A percentile compares a stretch with the other conserved stretches of the same genome.
phyloP scores from a whole-genome alignment of 176 grass and related monocot genomes.

The Microstegium vimineum region DNA sequence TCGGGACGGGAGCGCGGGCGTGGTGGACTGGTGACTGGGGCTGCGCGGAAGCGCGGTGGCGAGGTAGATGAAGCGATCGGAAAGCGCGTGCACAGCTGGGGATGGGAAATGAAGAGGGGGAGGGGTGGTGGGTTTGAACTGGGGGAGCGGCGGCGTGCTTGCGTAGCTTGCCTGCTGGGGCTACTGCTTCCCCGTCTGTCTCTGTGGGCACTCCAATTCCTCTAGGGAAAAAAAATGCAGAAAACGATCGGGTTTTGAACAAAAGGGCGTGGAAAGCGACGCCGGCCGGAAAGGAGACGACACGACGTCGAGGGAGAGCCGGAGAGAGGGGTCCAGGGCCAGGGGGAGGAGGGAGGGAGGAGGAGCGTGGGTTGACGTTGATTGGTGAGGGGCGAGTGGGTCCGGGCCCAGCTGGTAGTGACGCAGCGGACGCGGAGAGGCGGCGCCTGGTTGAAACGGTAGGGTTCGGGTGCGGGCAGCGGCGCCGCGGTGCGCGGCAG shows the following conservation, averaged over 20 bases:
- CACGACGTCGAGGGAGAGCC: conserved; percentile 1
- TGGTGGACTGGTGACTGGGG: conserved; percentile 7
- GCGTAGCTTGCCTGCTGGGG: conserved; percentile 25
- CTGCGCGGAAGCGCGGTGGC: background rate
- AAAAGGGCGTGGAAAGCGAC: conserved; percentile 41
- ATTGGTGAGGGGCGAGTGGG: background rate
- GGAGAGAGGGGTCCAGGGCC: background rate
- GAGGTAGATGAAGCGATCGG: conserved; percentile 45
- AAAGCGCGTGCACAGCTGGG: conserved; percentile 62
- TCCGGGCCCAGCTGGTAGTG: background rate
- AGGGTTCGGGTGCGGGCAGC: no score
- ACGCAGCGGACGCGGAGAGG: background rate
- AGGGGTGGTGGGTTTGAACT: conserved; percentile 55
- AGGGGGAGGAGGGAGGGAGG: background rate
- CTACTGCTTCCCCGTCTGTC: background rate
- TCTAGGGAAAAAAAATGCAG: background rate
- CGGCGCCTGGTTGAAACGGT: background rate
- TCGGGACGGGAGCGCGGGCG: background rate
- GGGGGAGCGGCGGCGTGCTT: conserved; percentile 35
- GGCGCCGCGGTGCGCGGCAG: background rate
- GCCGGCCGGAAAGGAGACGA: conserved; percentile 22
- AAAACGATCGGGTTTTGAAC: conserved; percentile 26
- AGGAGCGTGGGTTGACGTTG: conserved; percentile 26
- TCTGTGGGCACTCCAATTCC: no score
- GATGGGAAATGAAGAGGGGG: background rate